Conservation (phyloP, 306 rosid genomes). For the Glycine tomentella region DNA sequence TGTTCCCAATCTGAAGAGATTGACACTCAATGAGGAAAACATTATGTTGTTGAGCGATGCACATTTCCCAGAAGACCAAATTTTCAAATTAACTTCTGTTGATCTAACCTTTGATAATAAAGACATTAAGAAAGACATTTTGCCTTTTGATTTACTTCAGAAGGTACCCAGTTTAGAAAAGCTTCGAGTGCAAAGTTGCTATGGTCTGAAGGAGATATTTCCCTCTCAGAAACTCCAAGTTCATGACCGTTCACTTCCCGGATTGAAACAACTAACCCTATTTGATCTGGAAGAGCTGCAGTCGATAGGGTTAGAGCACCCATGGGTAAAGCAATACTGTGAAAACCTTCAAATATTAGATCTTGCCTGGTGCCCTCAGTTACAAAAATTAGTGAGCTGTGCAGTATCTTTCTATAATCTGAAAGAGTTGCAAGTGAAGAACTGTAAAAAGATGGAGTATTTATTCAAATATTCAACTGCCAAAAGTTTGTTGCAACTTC, state of each 20-base stretch:
- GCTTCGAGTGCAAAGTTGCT: neutral
- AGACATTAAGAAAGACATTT: neutral
- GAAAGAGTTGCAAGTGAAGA: rapidly evolving
- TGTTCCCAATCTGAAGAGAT: neutral
- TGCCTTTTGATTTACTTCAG: neutral
- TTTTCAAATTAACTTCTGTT: neutral
- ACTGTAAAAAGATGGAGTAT: neutral
- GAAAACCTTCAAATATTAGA: too few species aligned
- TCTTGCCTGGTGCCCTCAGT: neutral
- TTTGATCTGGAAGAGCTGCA: neutral
- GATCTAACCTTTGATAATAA: neutral
- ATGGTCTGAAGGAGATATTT: neutral
- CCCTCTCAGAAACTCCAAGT: neutral
- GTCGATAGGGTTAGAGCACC: constrained; percentile 19
- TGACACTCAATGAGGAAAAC: neutral
- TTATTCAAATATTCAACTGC: constrained; percentile 23
- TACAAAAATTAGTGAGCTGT: neutral
- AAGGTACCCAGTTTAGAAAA: neutral
- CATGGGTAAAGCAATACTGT: constrained; percentile 7
- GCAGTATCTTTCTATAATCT: neutral
- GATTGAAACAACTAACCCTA: neutral
- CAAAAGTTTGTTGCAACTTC: constrained; percentile 31
- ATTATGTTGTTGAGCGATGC: neutral
- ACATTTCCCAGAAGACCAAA: neutral
- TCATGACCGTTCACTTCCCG: neutral